Percentiles rank a stretch among this genome's conserved stretches.
Evolutionary conservation across 345 rosid genomes (phyloP).

Genomic region (Populus alba): DNA sequence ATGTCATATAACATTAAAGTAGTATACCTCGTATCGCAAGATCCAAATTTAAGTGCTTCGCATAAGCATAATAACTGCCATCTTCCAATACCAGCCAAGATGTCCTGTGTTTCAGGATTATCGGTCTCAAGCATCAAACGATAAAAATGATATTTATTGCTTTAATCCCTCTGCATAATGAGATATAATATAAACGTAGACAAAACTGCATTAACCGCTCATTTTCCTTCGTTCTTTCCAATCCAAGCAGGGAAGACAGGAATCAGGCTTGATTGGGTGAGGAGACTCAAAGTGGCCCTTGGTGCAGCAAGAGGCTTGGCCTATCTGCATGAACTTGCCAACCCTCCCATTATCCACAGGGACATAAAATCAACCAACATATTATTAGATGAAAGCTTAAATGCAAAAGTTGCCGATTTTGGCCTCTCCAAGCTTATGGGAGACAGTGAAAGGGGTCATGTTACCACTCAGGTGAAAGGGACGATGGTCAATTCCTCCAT

Average conservation of each 20-base stretch:
- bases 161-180: background rate
- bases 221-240: background rate
- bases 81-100: no score
- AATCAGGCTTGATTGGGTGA: conserved; percentile 71
- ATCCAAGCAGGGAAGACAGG: conserved; percentile 63
- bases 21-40: no score
- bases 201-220: background rate
- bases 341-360: conserved; percentile 93
- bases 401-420: conserved; percentile 88
- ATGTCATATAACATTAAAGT: background rate
- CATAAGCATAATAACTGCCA: no score
- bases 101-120: no score
- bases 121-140: no score
- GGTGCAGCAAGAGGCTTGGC: conserved; percentile 83
- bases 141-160: no score
- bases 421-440: conserved; percentile 79
- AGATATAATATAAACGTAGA: background rate
- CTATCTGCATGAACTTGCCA: conserved; percentile 89
- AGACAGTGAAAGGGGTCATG: conserved; percentile 58
- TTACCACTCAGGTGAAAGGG: conserved; percentile 94
- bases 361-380: conserved; percentile 87
- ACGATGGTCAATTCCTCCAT: conserved; percentile 63
- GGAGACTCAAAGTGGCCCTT: conserved; percentile 72
- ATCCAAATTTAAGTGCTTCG: no score
- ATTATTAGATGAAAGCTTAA: conserved; percentile 68